These are phyloP conservation scores for Rhododendron ferrugineum DNA, from an alignment of 148 eudicot species.

Conservation along the genomic window DNA sequence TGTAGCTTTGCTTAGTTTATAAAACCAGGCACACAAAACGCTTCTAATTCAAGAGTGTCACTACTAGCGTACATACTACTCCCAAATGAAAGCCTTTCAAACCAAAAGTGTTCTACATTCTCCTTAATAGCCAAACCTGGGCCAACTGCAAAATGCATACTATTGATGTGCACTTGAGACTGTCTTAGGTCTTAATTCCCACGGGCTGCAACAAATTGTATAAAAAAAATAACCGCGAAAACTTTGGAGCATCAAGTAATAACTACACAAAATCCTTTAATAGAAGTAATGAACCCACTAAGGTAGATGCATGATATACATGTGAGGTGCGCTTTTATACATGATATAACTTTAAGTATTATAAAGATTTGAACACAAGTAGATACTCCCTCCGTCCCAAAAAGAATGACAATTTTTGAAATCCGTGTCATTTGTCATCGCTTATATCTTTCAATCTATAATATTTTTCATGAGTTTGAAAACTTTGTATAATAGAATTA, in stretches of 20 bases:
- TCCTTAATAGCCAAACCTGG: not conserved
- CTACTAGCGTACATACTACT: not conserved
- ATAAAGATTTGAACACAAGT: no score
- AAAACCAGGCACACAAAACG: not conserved
- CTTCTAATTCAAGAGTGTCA: not conserved
- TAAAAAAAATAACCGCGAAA: not conserved
- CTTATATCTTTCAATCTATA: no score
- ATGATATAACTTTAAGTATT: no score
- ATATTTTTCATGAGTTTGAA: no score
- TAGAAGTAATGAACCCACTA: not conserved
- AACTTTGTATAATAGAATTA: no score
- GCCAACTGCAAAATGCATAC: not conserved
- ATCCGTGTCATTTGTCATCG: no score
- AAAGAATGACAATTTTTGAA: no score
- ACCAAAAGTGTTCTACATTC: not conserved
- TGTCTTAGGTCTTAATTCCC: not conserved
- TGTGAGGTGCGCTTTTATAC: not conserved
- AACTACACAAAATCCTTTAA: not conserved
- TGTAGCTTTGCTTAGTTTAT: not conserved
- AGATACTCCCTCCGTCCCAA: no score
- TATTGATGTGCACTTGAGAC: not conserved
- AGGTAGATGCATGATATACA: not conserved
- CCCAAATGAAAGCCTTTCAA: not conserved
- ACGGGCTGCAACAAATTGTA: not conserved
- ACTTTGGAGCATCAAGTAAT: not conserved